Evolutionary conservation across 495 filamentous ascomycete species (phyloP), one percentile per base, ranked within the genome.

Genomic region (Penicillium lividum): DNA sequence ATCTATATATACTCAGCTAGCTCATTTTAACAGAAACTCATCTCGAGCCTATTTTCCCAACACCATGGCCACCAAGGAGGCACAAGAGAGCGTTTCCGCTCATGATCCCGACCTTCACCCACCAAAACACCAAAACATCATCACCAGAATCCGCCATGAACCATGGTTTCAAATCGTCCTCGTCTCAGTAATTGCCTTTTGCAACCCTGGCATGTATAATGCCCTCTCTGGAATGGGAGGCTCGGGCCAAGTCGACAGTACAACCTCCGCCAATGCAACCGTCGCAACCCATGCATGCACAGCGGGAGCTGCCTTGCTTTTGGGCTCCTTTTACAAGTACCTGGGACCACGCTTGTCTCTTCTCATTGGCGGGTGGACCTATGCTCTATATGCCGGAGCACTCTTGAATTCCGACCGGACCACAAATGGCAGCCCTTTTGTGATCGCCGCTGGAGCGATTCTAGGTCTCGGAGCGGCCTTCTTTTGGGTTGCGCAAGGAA

Each of bases 161-260:
- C 66, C 67, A 7, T 78, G 73, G 69, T 70, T 73, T 25, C 79
- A 82, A 64, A 72, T 81, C 48, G 34, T 70, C 4, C 56, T 81
- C 46, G 79, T 81, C 42, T 70, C 73, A 50, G 74, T 81, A 56
- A 90, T 93, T 48, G 93, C 89, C 69, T 94, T 95, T 78, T 77
- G 93, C 57, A 93, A 89, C 68, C 91, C 90, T 36, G 88, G 88
- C 28, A 85, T 86, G 83, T 93, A 89, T 79, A 95, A 94, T 76
- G 91, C 83, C 10, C 67, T 85, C 48, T 71, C 72, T 34, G 82
- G 82, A 36, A 72, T 86, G 11, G 83, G 83, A 51, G 83, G 82
- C 44, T 82, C 76, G 8, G 83, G 82, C 46, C 78, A 83, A 64
- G 71, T 75, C 27, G 46, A 75, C 36, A 61, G 70, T 44, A 72